phyloP scores from a whole-genome alignment of 2,329 filamentous ascomycete species.

The Pseudonectria foliicola region DNA sequence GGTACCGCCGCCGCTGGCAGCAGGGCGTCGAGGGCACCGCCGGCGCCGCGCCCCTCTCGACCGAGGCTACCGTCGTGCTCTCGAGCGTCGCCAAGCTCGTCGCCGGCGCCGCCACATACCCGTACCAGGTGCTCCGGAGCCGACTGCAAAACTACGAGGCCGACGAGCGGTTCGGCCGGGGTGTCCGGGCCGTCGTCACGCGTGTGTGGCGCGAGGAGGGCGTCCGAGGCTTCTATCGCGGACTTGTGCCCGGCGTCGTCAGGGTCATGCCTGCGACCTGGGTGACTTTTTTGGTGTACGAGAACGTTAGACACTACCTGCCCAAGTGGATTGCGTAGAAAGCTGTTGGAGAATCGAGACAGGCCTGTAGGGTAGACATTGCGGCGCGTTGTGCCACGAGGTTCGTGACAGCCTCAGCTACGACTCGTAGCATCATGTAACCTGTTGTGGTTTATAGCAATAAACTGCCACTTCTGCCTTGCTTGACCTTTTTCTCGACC shows the following conservation, averaged over 20 bases:
- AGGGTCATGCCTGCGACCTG: slow-evolving; percentile 90
- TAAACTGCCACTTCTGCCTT: too few species aligned
- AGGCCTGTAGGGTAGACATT: not conserved
- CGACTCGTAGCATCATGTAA: too few species aligned
- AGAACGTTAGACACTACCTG: slow-evolving; percentile 77
- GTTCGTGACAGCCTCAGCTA: too few species aligned
- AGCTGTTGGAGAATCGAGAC: slow-evolving; percentile 1
- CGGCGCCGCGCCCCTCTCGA: slow-evolving; percentile 41
- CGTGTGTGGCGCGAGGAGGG: slow-evolving; percentile 79
- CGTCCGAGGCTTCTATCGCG: slow-evolving; percentile 79
- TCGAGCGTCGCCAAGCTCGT: slow-evolving; percentile 79
- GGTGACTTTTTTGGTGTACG: slow-evolving; percentile 95
- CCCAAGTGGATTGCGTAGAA: slow-evolving; percentile 33
- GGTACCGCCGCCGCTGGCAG: slow-evolving; percentile 35
- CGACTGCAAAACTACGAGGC: slow-evolving; percentile 86
- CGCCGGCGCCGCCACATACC: slow-evolving; percentile 85
- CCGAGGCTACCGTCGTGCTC: slow-evolving; percentile 71
- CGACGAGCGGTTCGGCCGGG: slow-evolving; percentile 63
- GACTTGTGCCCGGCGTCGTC: slow-evolving; percentile 79
- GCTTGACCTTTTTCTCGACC: too few species aligned
- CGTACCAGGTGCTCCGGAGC: slow-evolving; percentile 86
- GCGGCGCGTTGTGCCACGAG: too few species aligned
- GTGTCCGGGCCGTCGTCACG: slow-evolving; percentile 60
- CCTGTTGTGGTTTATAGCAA: too few species aligned
- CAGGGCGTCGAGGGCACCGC: slow-evolving; percentile 8